phyloP scores from a whole-genome alignment of 192 early-diverging fungal genomes.

The Coemansia sp. region DNA sequence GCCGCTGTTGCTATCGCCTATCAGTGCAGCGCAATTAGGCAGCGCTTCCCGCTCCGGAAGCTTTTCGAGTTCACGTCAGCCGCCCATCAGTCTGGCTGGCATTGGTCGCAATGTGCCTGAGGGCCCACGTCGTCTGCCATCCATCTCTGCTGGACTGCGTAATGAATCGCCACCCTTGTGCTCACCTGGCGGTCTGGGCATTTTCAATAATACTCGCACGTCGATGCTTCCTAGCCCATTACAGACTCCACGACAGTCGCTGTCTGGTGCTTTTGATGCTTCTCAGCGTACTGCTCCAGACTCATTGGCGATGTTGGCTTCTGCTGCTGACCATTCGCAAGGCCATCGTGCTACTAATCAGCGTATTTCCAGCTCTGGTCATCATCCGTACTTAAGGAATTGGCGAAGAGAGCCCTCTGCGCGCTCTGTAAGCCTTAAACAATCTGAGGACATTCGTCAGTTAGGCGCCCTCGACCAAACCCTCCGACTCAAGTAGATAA shows the following conservation, averaged over 20 bases:
- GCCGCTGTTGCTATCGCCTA: slow-evolving; percentile 50
- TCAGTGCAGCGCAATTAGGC: slow-evolving; percentile 13
- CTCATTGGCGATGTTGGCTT: slow-evolving; percentile 33
- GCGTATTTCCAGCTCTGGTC: slow-evolving; percentile 9
- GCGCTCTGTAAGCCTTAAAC: slow-evolving; percentile 50
- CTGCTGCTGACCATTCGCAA: slow-evolving; percentile 35
- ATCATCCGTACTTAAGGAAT: slow-evolving; percentile 37
- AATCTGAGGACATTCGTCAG: slow-evolving; percentile 49
- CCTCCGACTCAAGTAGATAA: slow-evolving; percentile 37
- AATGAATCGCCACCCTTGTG: slow-evolving; percentile 20
- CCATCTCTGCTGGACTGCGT: slow-evolving; percentile 41
- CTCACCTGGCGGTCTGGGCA: slow-evolving; percentile 38
- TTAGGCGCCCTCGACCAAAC: slow-evolving; percentile 45
- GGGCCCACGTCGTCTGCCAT: slow-evolving; percentile 50
- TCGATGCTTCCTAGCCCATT: slow-evolving; percentile 42
- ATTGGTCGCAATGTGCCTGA: slow-evolving; percentile 42
- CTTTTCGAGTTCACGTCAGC: slow-evolving; percentile 1
- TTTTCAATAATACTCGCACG: slow-evolving; percentile 18
- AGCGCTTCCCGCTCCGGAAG: slow-evolving; percentile 6
- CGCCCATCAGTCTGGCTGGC: slow-evolving; percentile 35
- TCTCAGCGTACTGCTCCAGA: slow-evolving; percentile 17
- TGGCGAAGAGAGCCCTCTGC: slow-evolving; percentile 21
- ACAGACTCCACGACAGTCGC: slow-evolving; percentile 39
- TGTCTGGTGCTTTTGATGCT: slow-evolving; percentile 33
- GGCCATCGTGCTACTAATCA: slow-evolving; percentile 7